Evolutionary conservation across 164 flowering plant species (phyloP).

Genomic region (Umbilicus rupestris): DNA sequence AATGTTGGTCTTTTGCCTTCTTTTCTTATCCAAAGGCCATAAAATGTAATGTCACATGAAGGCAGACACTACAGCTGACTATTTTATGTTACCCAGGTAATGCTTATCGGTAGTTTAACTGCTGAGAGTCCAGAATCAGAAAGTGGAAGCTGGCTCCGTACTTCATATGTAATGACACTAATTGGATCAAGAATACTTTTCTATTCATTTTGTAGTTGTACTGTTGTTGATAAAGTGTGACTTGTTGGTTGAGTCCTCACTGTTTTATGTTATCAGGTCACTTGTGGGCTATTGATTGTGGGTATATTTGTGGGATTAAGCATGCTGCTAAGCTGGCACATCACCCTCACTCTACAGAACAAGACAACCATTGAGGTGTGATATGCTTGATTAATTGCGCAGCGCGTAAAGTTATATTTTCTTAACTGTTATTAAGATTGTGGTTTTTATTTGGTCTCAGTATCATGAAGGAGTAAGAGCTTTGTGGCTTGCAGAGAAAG

Average conservation of each 20-base stretch:
- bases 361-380: constrained; percentile 94
- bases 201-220: background rate
- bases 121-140: constrained; percentile 25
- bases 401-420: background rate
- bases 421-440: background rate
- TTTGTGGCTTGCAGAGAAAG: constrained; percentile 89
- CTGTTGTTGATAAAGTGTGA: background rate
- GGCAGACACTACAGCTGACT: background rate
- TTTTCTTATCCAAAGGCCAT: too few relatives aligned
- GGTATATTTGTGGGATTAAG: constrained; percentile 56
- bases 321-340: constrained; percentile 76
- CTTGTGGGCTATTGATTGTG: constrained; percentile 55
- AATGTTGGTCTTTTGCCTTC: too few relatives aligned
- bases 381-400: background rate
- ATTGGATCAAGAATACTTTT: background rate
- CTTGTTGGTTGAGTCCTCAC: background rate
- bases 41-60: background rate
- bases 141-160: constrained; percentile 40
- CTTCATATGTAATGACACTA: constrained; percentile 39
- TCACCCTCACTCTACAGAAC: constrained; percentile 63
- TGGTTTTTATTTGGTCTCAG: constrained; percentile 29
- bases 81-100: constrained; percentile 26
- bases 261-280: constrained; percentile 34
- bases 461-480: constrained; percentile 98
- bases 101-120: constrained; percentile 59